These are phyloP conservation scores for Pythium chondricola DNA, from an alignment of 352 stramenopile genomes.

Conservation along the genomic window DNA sequence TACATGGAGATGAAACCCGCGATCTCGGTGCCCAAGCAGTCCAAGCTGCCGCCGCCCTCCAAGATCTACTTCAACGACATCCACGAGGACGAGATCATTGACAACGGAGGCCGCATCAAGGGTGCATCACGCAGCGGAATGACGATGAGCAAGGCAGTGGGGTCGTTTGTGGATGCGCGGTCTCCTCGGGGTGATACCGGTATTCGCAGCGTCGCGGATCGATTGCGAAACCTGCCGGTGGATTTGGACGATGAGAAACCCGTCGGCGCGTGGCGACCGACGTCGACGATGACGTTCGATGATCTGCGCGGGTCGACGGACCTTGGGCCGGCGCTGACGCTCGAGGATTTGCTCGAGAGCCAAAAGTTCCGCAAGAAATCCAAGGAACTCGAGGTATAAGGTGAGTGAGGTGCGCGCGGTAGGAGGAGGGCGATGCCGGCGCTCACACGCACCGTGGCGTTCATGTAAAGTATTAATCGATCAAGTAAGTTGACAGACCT, in stretches of 20 bases:
- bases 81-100: conserved; percentile 16
- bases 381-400: conserved; percentile 2
- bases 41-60: neutral
- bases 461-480: too few species aligned
- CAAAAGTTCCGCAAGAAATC: conserved; percentile 5
- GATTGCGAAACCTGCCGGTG: neutral
- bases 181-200: neutral
- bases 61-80: conserved; percentile 22
- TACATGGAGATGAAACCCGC: conserved; percentile 21
- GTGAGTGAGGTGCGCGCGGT: too few species aligned
- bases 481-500: too few species aligned
- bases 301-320: conserved; percentile 13
- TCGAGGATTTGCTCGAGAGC: conserved; percentile 20
- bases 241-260: conserved; percentile 19
- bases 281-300: conserved; percentile 21
- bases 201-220: conserved; percentile 2
- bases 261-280: conserved; percentile 21
- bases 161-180: conserved; percentile 3
- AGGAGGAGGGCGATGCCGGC: too few species aligned
- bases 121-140: neutral
- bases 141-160: too few species aligned
- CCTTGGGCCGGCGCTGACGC: conserved; percentile 11
- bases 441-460: too few species aligned
- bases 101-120: neutral
- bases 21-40: neutral